Percentiles rank a stretch among this genome's conserved stretches.
These are phyloP conservation scores for Chalciporus sp. DNA, from an alignment of 1,284 basidiomycete genomes.

Conservation along the genomic window DNA sequence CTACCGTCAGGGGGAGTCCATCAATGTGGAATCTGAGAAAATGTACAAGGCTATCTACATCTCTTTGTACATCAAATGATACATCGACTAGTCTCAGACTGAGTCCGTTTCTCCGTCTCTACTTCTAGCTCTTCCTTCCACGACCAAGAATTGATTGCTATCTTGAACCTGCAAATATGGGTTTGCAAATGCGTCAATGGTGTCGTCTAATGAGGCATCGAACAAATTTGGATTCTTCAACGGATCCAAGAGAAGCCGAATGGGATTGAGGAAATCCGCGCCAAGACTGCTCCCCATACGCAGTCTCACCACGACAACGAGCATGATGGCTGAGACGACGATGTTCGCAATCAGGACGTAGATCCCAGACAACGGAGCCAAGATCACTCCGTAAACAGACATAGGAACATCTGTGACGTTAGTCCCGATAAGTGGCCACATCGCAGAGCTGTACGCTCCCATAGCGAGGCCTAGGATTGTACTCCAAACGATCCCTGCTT, in stretches of 20 bases:
- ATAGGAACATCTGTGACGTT: background rate
- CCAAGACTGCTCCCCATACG: too few species aligned
- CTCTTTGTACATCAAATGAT: too few species aligned
- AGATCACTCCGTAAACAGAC: background rate
- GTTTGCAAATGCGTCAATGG: slow-evolving; percentile 9
- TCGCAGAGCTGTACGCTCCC: slow-evolving; percentile 10
- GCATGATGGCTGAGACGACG: slow-evolving; percentile 8
- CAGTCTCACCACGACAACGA: background rate
- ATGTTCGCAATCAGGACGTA: slow-evolving; percentile 14
- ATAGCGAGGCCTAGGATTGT: slow-evolving; percentile 7
- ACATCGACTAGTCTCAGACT: too few species aligned
- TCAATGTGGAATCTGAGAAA: too few species aligned
- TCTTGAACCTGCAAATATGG: slow-evolving; percentile 5
- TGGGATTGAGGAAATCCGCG: background rate
- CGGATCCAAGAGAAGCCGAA: background rate
- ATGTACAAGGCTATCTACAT: too few species aligned
- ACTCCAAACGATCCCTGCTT: slow-evolving; percentile 1
- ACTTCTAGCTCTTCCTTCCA: background rate
- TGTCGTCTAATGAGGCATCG: slow-evolving; percentile 4
- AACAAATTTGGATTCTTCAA: background rate
- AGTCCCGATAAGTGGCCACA: background rate
- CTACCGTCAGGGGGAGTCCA: background rate
- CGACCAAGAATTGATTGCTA: background rate
- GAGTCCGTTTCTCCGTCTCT: background rate
- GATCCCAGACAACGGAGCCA: slow-evolving; percentile 2